Evolutionary conservation across 352 stramenopile genomes (phyloP).

Genomic region (Globisporangium heterothallicum): DNA sequence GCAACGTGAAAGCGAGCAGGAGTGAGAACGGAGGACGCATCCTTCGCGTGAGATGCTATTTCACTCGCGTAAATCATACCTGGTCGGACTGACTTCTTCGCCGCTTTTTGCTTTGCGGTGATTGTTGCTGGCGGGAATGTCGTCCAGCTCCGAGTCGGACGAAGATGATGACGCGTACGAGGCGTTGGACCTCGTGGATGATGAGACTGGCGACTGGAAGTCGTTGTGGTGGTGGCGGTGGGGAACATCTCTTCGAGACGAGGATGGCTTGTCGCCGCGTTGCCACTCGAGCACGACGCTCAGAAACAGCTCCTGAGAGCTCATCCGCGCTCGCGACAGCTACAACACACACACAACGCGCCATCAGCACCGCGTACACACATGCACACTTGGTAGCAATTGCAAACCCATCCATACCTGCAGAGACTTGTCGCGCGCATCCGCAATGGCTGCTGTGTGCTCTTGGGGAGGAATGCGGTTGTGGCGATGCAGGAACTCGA

Average conservation of each 20-base stretch:
- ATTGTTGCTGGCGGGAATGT: slow-evolving; percentile 9
- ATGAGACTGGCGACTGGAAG: neutral
- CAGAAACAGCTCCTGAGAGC: slow-evolving; percentile 77
- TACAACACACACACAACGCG: slow-evolving; percentile 9
- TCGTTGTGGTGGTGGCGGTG: neutral
- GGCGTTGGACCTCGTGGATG: neutral
- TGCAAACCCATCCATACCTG: slow-evolving; percentile 11
- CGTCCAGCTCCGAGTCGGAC: slow-evolving; percentile 28
- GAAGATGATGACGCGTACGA: slow-evolving; percentile 7
- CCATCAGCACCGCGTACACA: neutral
- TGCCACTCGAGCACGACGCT: slow-evolving; percentile 82
- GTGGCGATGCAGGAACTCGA: slow-evolving; percentile 28
- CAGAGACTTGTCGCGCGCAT: slow-evolving; percentile 14
- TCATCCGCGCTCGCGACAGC: slow-evolving; percentile 36
- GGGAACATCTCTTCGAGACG: too few species aligned
- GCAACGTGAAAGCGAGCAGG: neutral
- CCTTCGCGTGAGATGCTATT: too few species aligned
- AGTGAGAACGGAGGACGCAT: too few species aligned
- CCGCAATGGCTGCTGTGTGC: slow-evolving; percentile 7
- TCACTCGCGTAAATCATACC: too few species aligned
- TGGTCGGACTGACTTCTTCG: slow-evolving; percentile 60
- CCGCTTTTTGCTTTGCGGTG: slow-evolving; percentile 5
- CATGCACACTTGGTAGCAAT: neutral
- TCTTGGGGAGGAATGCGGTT: slow-evolving; percentile 16
- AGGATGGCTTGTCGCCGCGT: slow-evolving; percentile 17